Evolutionary conservation across 805 yeast genomes (phyloP).

Genomic region (Kodamaea kaohsiungensis): DNA sequence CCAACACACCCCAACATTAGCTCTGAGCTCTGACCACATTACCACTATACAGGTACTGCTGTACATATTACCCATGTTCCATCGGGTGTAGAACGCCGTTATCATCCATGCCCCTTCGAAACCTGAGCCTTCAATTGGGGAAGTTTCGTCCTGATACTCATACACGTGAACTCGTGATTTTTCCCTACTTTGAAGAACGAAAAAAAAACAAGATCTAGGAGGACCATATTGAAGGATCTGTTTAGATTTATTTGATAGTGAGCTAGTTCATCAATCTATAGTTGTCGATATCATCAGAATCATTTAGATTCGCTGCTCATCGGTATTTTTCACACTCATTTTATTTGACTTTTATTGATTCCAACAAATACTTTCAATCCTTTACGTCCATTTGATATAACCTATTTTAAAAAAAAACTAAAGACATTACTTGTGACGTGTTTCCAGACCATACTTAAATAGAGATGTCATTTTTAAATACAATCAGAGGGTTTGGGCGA

Average conservation of each 20-base stretch:
- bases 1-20: neutral
- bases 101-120: neutral
- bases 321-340: neutral
- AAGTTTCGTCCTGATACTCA: neutral
- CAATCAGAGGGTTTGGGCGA: slow-evolving; percentile 49
- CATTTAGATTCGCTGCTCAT: neutral
- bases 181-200: neutral
- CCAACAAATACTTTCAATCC: neutral
- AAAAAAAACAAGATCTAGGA: neutral
- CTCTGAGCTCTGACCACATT: neutral
- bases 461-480: slow-evolving; percentile 47
- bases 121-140: neutral
- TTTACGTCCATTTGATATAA: neutral
- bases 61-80: neutral
- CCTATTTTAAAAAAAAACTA: too few relatives aligned
- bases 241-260: neutral
- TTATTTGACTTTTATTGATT: neutral
- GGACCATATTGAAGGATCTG: neutral
- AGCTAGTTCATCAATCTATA: neutral
- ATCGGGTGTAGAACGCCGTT: neutral
- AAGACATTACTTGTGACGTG: neutral
- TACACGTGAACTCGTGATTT: neutral
- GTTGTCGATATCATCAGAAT: neutral
- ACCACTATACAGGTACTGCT: neutral
- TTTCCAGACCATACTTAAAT: neutral